These are phyloP conservation scores for Tetraselmis striata DNA, from an alignment of 139 green algal species.

Conservation along the genomic window DNA sequence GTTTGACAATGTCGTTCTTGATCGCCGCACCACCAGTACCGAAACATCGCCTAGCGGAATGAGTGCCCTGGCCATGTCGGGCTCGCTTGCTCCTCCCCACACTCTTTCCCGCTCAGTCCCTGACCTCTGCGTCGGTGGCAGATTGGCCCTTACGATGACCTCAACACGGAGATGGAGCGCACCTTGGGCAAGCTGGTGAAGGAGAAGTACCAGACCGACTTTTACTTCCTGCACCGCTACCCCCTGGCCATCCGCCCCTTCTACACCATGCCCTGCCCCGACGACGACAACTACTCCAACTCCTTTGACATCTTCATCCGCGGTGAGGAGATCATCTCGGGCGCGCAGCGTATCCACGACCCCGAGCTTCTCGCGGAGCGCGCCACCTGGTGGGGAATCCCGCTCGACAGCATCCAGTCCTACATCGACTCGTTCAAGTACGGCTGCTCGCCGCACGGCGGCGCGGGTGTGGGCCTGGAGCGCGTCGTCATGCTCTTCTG, in stretches of 20 bases:
- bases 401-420: slow-evolving; percentile 69
- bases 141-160: slow-evolving; percentile 81
- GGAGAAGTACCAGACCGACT: slow-evolving; percentile 93
- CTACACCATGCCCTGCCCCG: slow-evolving; percentile 95
- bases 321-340: slow-evolving; percentile 98
- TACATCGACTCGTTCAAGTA: slow-evolving; percentile 96
- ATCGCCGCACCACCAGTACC: no score
- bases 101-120: no score
- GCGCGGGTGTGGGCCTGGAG: slow-evolving; percentile 91
- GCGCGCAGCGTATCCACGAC: slow-evolving; percentile 92
- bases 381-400: slow-evolving; percentile 59
- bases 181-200: slow-evolving; percentile 85
- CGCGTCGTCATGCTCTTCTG: slow-evolving; percentile 94
- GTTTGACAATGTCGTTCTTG: no score
- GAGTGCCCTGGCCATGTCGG: no score
- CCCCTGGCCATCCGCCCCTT: slow-evolving; percentile 73
- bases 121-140: slow-evolving; percentile 28
- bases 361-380: slow-evolving; percentile 76
- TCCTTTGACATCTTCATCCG: slow-evolving; percentile 99
- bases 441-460: slow-evolving; percentile 86
- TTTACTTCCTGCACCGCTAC: slow-evolving; percentile 90
- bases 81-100: no score
- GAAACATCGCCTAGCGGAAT: no score
- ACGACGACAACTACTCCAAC: slow-evolving; percentile 84
- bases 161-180: slow-evolving; percentile 89